Percentiles rank a stretch among this genome's conserved stretches.
These are phyloP conservation scores for Chrysanthemum makinoi DNA, from an alignment of 129 eudicot species.

Conservation along the genomic window DNA sequence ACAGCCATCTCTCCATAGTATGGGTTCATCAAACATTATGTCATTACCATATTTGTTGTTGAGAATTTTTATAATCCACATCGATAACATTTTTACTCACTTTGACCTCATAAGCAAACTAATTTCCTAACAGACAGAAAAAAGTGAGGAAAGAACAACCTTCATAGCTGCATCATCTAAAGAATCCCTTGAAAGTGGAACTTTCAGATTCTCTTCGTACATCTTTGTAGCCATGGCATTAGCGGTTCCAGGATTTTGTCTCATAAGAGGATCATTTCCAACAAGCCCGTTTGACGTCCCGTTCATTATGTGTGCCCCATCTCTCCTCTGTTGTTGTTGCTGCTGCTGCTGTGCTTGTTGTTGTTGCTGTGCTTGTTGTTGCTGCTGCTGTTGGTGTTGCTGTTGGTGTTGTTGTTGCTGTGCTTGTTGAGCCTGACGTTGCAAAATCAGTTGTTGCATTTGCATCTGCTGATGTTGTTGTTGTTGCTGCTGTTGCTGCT, in stretches of 20 bases:
- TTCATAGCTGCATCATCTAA: slow-evolving; percentile 76
- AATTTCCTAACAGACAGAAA: not conserved
- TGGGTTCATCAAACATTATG: not conserved
- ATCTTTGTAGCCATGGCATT: slow-evolving; percentile 89
- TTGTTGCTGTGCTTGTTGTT: slow-evolving; percentile 65
- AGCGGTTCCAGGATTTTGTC: slow-evolving; percentile 82
- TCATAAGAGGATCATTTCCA: slow-evolving; percentile 79
- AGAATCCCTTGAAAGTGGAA: slow-evolving; percentile 61
- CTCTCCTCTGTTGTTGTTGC: slow-evolving; percentile 83
- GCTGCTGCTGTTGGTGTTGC: slow-evolving; percentile 55
- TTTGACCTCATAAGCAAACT: not conserved
- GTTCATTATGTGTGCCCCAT: slow-evolving; percentile 70
- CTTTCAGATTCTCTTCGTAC: slow-evolving; percentile 83
- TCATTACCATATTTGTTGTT: slow-evolving; percentile 7
- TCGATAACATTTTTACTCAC: not conserved
- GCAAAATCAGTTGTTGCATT: slow-evolving; percentile 60
- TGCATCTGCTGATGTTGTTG: slow-evolving; percentile 45
- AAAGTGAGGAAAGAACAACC: slow-evolving; percentile 36
- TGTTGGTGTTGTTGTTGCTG: slow-evolving; percentile 65
- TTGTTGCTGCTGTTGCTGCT: slow-evolving; percentile 45
- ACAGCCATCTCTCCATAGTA: not conserved
- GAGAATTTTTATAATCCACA: not conserved
- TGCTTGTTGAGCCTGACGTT: slow-evolving; percentile 47
- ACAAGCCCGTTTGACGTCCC: slow-evolving; percentile 74
- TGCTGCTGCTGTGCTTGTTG: slow-evolving; percentile 59